Evolutionary conservation across 345 rosid genomes (phyloP).

Genomic region (Eucalyptus pauciflora): DNA sequence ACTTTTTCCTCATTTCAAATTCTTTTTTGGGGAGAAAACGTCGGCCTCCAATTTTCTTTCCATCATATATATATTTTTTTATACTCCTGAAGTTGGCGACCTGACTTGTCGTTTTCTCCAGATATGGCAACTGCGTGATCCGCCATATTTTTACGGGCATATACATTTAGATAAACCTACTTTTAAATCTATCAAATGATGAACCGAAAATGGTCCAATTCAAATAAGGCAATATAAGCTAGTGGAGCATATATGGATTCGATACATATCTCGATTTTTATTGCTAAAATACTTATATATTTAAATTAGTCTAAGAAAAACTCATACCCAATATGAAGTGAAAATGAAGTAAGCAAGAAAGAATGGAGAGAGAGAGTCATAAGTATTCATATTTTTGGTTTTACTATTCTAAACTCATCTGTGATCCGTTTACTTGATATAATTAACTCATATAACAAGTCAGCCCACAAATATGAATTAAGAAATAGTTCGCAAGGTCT

Average conservation of each 20-base stretch:
- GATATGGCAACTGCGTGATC: no score
- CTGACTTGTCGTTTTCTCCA: background rate
- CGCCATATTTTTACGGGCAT: background rate
- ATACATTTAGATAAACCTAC: background rate
- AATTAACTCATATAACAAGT: no score
- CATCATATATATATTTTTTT: background rate
- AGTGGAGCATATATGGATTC: no score
- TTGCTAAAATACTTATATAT: rapidly evolving
- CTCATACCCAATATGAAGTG: no score
- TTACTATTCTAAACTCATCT: no score
- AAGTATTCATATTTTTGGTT: no score
- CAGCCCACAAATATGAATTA: no score
- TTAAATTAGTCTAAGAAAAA: rapidly evolving
- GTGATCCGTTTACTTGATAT: no score
- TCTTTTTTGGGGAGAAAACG: background rate
- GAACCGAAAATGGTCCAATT: no score
- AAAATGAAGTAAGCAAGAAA: no score
- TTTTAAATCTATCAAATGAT: background rate
- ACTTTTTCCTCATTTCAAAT: background rate
- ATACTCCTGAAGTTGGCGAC: background rate
- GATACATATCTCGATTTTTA: rapidly evolving
- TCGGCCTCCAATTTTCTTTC: background rate
- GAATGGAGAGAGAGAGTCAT: no score
- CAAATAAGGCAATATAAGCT: no score
- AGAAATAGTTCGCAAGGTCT: rapidly evolving